Conservation (phyloP, 805 yeast genomes). For the Sugiyamaella smithiae region DNA sequence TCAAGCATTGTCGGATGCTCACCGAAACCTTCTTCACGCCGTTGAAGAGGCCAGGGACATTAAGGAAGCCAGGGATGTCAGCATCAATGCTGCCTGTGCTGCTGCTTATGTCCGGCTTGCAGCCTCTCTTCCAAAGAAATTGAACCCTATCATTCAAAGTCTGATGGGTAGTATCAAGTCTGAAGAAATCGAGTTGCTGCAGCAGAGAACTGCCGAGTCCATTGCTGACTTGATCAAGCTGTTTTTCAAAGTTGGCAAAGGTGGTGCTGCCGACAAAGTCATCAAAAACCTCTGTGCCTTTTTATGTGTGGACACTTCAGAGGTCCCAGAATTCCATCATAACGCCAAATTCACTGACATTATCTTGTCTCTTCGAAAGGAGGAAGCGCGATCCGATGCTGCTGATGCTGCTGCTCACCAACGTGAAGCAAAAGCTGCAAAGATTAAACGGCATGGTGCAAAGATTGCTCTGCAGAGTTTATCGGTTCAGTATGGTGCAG, state of each 20-base stretch:
- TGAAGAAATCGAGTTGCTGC: constrained; percentile 66
- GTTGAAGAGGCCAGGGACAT: constrained; percentile 65
- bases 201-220: constrained; percentile 65
- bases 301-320: constrained; percentile 91
- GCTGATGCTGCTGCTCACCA: constrained; percentile 60
- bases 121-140: constrained; percentile 66
- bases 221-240: constrained; percentile 62
- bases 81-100: constrained; percentile 73
- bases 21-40: constrained; percentile 60
- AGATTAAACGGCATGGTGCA: constrained; percentile 83
- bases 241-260: constrained; percentile 55
- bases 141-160: constrained; percentile 84
- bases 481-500: constrained; percentile 49
- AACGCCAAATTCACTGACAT: constrained; percentile 52
- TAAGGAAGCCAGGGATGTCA: constrained; percentile 41
- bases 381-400: constrained; percentile 63
- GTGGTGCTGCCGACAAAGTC: constrained; percentile 81
- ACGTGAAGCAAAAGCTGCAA: constrained; percentile 67
- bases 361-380: constrained; percentile 75
- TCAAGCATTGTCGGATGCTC: constrained; percentile 75
- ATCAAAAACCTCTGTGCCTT: constrained; percentile 89
- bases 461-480: constrained; percentile 62
- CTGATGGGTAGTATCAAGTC: constrained; percentile 88
- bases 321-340: constrained; percentile 86
- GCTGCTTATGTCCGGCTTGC: constrained; percentile 63